Conservation (phyloP, 768 basidiomycete species). For the Brasilioporus rufonigricans region DNA sequence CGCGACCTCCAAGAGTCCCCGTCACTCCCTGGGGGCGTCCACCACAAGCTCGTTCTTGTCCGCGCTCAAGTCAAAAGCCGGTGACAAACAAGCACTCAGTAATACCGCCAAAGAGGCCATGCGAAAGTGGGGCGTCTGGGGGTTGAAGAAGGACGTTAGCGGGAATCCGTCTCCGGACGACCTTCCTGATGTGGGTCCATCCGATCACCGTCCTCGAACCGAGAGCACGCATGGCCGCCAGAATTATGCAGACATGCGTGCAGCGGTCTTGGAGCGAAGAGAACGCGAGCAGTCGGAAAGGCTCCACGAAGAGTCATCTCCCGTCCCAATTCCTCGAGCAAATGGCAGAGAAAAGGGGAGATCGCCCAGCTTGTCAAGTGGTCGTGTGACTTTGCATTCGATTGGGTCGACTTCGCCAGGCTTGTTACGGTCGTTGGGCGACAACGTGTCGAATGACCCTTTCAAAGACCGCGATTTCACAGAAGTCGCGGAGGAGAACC, state of each 20-base stretch:
- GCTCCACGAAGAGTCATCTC: constrained; percentile 23
- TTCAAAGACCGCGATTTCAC: constrained; percentile 34
- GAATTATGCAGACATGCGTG: constrained; percentile 72
- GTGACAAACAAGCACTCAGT: constrained; percentile 82
- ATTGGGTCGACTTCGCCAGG: constrained; percentile 26
- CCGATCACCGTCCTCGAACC: constrained; percentile 34
- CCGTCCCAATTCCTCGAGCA: constrained; percentile 35
- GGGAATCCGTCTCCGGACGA: constrained; percentile 37
- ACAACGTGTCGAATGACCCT: constrained; percentile 20
- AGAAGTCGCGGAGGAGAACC: constrained; percentile 28
- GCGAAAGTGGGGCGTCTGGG: constrained; percentile 91
- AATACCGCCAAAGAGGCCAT: constrained; percentile 86
- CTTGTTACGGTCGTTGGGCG: constrained; percentile 37
- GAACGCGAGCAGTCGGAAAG: constrained; percentile 39
- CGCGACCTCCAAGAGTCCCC: constrained; percentile 32
- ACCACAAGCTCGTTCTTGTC: constrained; percentile 65
- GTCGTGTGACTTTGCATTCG: constrained; percentile 24
- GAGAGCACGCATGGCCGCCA: constrained; percentile 45
- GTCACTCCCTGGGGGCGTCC: constrained; percentile 41
- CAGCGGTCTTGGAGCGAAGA: constrained; percentile 68
- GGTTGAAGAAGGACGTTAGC: constrained; percentile 53
- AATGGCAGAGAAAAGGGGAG: constrained; percentile 23
- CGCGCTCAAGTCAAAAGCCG: constrained; percentile 70
- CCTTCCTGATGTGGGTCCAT: constrained; percentile 39
- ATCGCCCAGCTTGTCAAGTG: constrained; percentile 26